A percentile compares a stretch with the other conserved stretches of the same genome.
phyloP scores from a whole-genome alignment of 106 monocot genomes.

The Dioscorea alata region DNA sequence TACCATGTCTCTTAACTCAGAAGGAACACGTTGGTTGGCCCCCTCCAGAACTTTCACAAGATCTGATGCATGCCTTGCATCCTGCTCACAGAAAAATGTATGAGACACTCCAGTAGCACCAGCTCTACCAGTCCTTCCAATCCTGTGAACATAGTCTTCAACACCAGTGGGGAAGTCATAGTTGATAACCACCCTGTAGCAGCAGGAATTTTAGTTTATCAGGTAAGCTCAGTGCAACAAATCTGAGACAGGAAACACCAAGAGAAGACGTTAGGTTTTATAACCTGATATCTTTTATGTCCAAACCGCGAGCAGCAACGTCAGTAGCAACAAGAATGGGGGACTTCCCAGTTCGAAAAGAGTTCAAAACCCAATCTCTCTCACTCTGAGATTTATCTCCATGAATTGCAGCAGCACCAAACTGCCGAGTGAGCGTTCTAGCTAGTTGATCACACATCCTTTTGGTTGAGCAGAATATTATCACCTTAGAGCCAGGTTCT shows the following conservation, averaged over 20 bases:
- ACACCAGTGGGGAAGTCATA: conserved; percentile 93
- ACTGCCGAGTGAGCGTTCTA: conserved; percentile 41
- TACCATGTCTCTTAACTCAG: conserved; percentile 61
- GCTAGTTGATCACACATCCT: conserved; percentile 85
- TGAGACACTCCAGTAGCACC: conserved; percentile 86
- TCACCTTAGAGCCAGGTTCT: conserved; percentile 71
- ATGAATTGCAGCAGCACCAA: conserved; percentile 56
- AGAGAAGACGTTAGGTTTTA: neutral
- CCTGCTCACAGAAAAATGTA: conserved; percentile 85
- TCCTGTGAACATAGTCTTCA: conserved; percentile 94
- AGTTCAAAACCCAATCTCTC: conserved; percentile 56
- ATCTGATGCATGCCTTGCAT: conserved; percentile 68
- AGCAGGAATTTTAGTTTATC: neutral
- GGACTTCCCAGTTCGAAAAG: conserved; percentile 63
- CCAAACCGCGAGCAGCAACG: conserved; percentile 43
- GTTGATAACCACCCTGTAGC: conserved; percentile 80
- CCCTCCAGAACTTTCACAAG: conserved; percentile 86
- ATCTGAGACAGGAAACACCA: too few relatives aligned
- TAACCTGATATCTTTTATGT: conserved; percentile 80
- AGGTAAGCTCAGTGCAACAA: too few relatives aligned
- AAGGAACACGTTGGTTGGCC: conserved; percentile 71
- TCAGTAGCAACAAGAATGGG: conserved; percentile 57
- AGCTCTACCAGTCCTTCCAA: conserved; percentile 92
- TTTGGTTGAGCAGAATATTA: conserved; percentile 82
- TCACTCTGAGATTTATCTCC: conserved; percentile 44